Conservation (phyloP, 345 rosid species). For the Brassica rapa region DNA sequence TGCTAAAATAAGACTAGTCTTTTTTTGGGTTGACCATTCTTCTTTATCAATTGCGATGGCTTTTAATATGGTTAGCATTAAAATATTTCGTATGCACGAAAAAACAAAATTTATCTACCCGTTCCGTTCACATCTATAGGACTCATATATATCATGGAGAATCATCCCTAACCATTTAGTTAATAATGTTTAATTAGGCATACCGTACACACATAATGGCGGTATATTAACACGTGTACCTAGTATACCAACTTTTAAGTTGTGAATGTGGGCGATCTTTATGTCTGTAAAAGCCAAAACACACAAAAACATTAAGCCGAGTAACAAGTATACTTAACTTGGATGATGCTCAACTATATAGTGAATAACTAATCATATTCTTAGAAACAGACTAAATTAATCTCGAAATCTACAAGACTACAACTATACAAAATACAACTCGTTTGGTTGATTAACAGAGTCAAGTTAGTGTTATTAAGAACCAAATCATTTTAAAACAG, state of each 20-base stretch:
- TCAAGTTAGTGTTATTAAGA: neutral
- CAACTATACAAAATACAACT: neutral
- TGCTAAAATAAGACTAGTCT: constrained; percentile 18
- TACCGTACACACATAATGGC: neutral
- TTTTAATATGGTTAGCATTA: neutral
- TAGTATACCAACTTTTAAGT: neutral
- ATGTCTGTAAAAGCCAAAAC: neutral
- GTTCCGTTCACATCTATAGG: neutral
- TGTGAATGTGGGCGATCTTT: constrained; percentile 3
- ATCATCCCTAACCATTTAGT: neutral
- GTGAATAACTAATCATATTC: neutral
- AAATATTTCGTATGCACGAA: neutral
- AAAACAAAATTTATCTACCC: neutral
- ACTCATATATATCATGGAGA: neutral
- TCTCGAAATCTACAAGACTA: neutral
- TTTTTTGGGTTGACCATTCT: constrained; percentile 19
- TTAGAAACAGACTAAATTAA: neutral
- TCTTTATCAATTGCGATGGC: constrained; percentile 15
- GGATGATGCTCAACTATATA: neutral
- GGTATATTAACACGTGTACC: constrained; percentile 4
- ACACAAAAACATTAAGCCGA: neutral
- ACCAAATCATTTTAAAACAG: neutral
- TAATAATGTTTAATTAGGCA: constrained; percentile 4
- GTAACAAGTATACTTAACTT: neutral
- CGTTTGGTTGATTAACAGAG: neutral